Evolutionary conservation across 805 yeast genomes (phyloP).

Genomic region (Cyberlindnera mrakii): DNA sequence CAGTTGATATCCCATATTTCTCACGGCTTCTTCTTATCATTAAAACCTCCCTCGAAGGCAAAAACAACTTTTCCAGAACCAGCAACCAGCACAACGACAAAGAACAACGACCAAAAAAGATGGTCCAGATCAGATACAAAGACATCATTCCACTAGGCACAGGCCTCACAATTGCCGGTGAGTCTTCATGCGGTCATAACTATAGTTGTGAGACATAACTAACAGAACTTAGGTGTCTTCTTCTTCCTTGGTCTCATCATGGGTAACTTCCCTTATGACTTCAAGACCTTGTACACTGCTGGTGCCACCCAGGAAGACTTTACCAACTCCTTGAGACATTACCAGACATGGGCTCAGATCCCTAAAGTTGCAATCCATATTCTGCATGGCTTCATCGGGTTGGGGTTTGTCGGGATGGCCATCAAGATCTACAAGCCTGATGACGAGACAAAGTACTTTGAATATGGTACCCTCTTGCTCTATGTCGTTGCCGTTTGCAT

Average conservation of each 20-base stretch:
- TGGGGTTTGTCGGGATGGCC: conserved; percentile 70
- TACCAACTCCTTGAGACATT: conserved; percentile 62
- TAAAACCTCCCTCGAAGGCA: not conserved
- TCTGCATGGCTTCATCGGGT: conserved; percentile 50
- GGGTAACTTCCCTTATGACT: conserved; percentile 79
- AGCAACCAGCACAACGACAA: not conserved
- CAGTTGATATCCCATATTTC: not conserved
- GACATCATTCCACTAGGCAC: conserved; percentile 43
- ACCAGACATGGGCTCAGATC: conserved; percentile 62
- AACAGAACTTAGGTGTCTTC: conserved; percentile 39
- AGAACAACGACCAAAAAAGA: conserved; percentile 1
- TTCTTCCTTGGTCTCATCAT: conserved; percentile 77
- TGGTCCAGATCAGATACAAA: conserved; percentile 28
- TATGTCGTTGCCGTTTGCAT: conserved; percentile 68
- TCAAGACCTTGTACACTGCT: conserved; percentile 63
- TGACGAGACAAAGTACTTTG: conserved; percentile 80
- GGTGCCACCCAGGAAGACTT: conserved; percentile 46
- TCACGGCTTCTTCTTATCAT: not conserved
- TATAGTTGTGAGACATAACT: not conserved
- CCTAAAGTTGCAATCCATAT: conserved; percentile 55
- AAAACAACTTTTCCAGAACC: not conserved
- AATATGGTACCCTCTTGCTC: conserved; percentile 79
- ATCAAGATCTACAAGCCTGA: conserved; percentile 83
- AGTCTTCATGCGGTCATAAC: not conserved
- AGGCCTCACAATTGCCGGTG: conserved; percentile 36